phyloP scores from a whole-genome alignment of 345 rosid genomes.

The thale cress (Arabidopsis thaliana) region TAIR10.1 NC_003070.9:29157001-29157500 shows the following conservation, averaged over 20 bases:
- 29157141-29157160: conserved; percentile 1
- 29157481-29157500: conserved; percentile 14
- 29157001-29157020: conserved; percentile 15
- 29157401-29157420: conserved; percentile 45
- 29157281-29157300: conserved; percentile 19
- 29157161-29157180: conserved; percentile 25
- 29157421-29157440: conserved; percentile 55
- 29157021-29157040: conserved; percentile 8
- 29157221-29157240: conserved; percentile 15
- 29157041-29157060: conserved; percentile 20
- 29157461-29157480: conserved; percentile 18
- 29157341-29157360: conserved; percentile 42
- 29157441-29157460: conserved; percentile 35
- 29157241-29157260: conserved; percentile 30
- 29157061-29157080: conserved; percentile 15
- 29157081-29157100: conserved; percentile 9
- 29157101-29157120: conserved; percentile 16
- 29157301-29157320: conserved; percentile 21
- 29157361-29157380: conserved; percentile 74
- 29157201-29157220: conserved; percentile 29
- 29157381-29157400: conserved; percentile 53
- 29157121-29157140: conserved; percentile 23
- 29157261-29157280: conserved; percentile 12
- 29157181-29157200: conserved; percentile 17
- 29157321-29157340: conserved; percentile 15